A percentile compares a stretch with the other conserved stretches of the same genome.
Conservation (phyloP, 2,329 filamentous ascomycete species). For the Trichophyton mentagrophytes region DNA sequence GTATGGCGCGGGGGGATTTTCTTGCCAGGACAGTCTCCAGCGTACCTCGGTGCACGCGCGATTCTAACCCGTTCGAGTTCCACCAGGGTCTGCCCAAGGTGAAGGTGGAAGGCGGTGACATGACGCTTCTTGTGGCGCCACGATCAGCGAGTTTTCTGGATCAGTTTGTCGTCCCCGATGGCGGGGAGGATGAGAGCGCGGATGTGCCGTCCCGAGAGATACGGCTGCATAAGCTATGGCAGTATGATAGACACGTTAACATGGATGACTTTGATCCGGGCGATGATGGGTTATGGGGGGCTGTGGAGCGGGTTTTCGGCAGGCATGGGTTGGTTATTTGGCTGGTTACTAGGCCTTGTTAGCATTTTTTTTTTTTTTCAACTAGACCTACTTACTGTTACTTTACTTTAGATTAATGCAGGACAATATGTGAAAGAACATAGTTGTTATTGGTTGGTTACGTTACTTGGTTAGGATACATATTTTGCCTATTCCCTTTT, state of each 20-base stretch:
- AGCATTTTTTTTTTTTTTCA: too few relatives aligned
- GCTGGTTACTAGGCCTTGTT: constrained; percentile 23
- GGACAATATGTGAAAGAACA: too few relatives aligned
- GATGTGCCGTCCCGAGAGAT: not conserved
- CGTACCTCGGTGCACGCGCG: constrained; percentile 21
- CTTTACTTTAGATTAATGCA: not conserved
- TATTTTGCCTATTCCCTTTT: not conserved
- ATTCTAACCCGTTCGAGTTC: constrained; percentile 5
- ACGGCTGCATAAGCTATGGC: constrained; percentile 30
- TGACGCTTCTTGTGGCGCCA: constrained; percentile 35
- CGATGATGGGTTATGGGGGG: constrained; percentile 35
- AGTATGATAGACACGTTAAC: constrained; percentile 36
- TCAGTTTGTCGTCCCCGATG: constrained; percentile 18
- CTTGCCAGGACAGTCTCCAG: constrained; percentile 22
- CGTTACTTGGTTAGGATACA: not conserved
- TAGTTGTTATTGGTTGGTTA: too few relatives aligned
- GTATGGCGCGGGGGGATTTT: constrained; percentile 32
- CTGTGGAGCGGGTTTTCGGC: constrained; percentile 35
- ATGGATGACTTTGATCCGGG: constrained; percentile 42
- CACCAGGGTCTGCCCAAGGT: constrained; percentile 8
- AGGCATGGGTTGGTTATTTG: constrained; percentile 39
- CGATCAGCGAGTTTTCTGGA: constrained; percentile 33
- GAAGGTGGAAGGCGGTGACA: constrained; percentile 5
- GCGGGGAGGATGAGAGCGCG: not conserved
- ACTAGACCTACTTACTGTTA: too few relatives aligned